Evolutionary conservation across 2,329 filamentous ascomycete genomes (phyloP).

Genomic region (Penicillium sp.): DNA sequence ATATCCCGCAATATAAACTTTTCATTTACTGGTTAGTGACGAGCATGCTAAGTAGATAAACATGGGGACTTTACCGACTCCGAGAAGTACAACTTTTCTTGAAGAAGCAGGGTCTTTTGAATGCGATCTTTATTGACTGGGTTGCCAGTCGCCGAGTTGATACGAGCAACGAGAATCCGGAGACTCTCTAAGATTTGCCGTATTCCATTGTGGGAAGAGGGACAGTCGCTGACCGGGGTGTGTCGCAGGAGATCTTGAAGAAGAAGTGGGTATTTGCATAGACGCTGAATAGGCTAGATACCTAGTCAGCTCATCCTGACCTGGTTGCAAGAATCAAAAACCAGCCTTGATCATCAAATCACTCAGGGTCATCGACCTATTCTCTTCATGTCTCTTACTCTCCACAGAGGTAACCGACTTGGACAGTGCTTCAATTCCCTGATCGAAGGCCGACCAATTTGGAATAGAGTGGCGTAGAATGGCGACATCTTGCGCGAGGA

Average conservation of each 20-base stretch:
- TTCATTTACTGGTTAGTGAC: conserved; percentile 10
- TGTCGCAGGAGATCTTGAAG: conserved; percentile 79
- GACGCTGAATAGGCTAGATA: conserved; percentile 79
- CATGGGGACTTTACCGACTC: conserved; percentile 57
- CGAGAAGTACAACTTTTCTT: conserved; percentile 74
- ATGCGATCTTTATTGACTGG: conserved; percentile 66
- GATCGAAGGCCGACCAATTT: conserved; percentile 77
- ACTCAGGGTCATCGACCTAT: conserved; percentile 75
- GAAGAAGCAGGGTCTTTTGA: conserved; percentile 79
- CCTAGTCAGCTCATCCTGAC: conserved; percentile 14
- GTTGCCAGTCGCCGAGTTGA: conserved; percentile 82
- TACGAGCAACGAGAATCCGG: conserved; percentile 70
- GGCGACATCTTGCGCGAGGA: conserved; percentile 75
- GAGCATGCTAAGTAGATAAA: background rate
- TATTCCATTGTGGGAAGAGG: conserved; percentile 75
- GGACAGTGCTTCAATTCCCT: conserved; percentile 78
- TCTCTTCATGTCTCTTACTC: conserved; percentile 59
- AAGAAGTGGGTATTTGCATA: conserved; percentile 86
- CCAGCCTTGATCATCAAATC: conserved; percentile 86
- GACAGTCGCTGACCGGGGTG: conserved; percentile 82
- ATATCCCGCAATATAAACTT: conserved; percentile 47
- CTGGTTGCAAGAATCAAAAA: conserved; percentile 1
- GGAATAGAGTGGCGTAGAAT: conserved; percentile 66
- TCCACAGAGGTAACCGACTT: conserved; percentile 71
- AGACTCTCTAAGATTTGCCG: conserved; percentile 70